These are phyloP conservation scores for Sporothrix mexicana DNA, from an alignment of 2,329 filamentous ascomycete genomes.

Conservation along the genomic window DNA sequence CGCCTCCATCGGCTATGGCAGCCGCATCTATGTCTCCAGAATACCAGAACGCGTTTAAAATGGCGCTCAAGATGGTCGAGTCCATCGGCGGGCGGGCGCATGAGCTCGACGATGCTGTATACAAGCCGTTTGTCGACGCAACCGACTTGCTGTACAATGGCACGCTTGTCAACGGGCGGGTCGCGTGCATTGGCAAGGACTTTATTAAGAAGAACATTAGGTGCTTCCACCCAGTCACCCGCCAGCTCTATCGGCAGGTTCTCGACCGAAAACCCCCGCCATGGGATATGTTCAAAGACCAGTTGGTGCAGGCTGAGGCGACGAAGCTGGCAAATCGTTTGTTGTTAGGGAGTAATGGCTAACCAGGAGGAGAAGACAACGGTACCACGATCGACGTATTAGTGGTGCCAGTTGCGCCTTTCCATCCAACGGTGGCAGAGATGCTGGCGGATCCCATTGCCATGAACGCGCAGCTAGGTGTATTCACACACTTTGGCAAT, in stretches of 20 bases:
- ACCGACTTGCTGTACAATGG: constrained; percentile 59
- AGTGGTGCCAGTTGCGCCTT: constrained; percentile 57
- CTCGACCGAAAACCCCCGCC: constrained; percentile 48
- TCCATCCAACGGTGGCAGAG: constrained; percentile 52
- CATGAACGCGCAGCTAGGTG: constrained; percentile 56
- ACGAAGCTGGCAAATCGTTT: constrained; percentile 44
- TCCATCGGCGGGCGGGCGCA: constrained; percentile 47
- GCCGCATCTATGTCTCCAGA: constrained; percentile 36
- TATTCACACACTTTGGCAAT: constrained; percentile 62
- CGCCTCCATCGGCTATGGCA: constrained; percentile 52
- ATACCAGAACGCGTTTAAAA: constrained; percentile 46
- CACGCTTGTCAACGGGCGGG: constrained; percentile 56
- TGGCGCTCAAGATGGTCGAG: constrained; percentile 47
- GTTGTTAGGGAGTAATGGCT: constrained; percentile 3
- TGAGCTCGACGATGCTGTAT: constrained; percentile 47
- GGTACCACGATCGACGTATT: constrained; percentile 47
- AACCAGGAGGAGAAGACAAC: neutral
- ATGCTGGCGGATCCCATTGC: constrained; percentile 56
- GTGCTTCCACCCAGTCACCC: constrained; percentile 57
- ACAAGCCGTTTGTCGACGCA: constrained; percentile 54
- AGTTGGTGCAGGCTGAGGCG: constrained; percentile 52
- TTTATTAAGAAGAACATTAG: constrained; percentile 47
- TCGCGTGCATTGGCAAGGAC: constrained; percentile 48
- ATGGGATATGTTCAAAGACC: constrained; percentile 56
- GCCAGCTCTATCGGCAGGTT: constrained; percentile 51